phyloP scores from a whole-genome alignment of 345 rosid genomes.

The Excoecaria cochinchinensis region DNA sequence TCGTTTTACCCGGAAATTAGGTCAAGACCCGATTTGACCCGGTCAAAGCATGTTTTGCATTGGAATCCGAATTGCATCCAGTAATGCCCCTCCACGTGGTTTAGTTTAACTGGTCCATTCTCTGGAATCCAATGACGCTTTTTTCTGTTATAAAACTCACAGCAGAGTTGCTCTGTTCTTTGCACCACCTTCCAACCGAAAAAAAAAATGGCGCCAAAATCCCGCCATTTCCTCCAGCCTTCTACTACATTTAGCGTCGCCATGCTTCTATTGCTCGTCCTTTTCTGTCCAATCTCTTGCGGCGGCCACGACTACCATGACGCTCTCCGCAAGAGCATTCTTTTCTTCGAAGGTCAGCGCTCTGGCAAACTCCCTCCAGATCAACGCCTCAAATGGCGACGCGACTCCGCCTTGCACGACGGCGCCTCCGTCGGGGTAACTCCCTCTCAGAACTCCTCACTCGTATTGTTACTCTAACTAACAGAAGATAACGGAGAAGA shows the following conservation, averaged over 20 bases:
- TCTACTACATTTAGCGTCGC: slow-evolving; percentile 29
- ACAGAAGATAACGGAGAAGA: too few species aligned
- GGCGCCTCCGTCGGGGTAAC: slow-evolving; percentile 30
- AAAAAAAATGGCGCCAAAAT: slow-evolving; percentile 70
- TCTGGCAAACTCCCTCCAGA: slow-evolving; percentile 35
- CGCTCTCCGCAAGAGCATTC: slow-evolving; percentile 36
- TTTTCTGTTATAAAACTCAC: slow-evolving; percentile 46
- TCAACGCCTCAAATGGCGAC: slow-evolving; percentile 32
- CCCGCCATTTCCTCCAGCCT: slow-evolving; percentile 21
- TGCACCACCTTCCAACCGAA: slow-evolving; percentile 4
- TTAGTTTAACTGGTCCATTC: slow-evolving; percentile 13
- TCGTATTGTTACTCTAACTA: neutral
- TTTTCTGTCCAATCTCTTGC: slow-evolving; percentile 28
- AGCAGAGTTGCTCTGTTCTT: slow-evolving; percentile 12
- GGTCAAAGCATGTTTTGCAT: slow-evolving; percentile 51
- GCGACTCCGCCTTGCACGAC: slow-evolving; percentile 34
- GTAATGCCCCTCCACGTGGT: slow-evolving; percentile 51
- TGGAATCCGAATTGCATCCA: slow-evolving; percentile 37
- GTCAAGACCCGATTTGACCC: slow-evolving; percentile 20
- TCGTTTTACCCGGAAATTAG: neutral
- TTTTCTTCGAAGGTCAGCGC: slow-evolving; percentile 26
- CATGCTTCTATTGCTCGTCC: slow-evolving; percentile 32
- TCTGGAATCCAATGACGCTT: slow-evolving; percentile 75
- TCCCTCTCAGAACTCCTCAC: neutral
- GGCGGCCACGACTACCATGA: slow-evolving; percentile 30